phyloP scores from a whole-genome alignment of 2,329 filamentous ascomycete genomes.

The Calonectria pteridis region DNA sequence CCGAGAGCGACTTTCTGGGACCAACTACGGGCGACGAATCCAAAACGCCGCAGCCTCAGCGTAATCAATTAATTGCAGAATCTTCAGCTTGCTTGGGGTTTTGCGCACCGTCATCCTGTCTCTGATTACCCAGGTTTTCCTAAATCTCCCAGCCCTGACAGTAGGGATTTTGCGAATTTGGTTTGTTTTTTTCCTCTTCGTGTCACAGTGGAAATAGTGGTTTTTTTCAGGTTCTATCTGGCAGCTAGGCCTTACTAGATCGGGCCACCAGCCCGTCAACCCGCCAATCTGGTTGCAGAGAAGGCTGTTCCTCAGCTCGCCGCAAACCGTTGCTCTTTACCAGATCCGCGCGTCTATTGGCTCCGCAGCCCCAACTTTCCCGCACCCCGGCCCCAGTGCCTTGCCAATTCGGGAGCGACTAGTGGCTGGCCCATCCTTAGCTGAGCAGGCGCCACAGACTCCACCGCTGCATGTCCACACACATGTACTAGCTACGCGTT shows the following conservation, averaged over 20 bases:
- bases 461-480: conserved; percentile 25
- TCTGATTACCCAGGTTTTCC: neutral
- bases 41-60: neutral
- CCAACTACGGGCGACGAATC: neutral
- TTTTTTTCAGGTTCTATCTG: conserved; percentile 40
- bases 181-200: neutral
- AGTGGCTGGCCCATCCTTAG: conserved; percentile 44
- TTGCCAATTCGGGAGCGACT: conserved; percentile 41
- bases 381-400: conserved; percentile 31
- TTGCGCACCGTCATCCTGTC: neutral
- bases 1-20: neutral
- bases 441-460: conserved; percentile 39
- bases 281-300: conserved; percentile 29
- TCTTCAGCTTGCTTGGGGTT: conserved; percentile 9
- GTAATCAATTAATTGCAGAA: conserved; percentile 6
- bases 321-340: conserved; percentile 37
- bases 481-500: conserved; percentile 31
- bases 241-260: conserved; percentile 38
- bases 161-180: neutral
- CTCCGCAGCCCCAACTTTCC: conserved; percentile 36
- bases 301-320: conserved; percentile 41
- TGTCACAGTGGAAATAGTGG: conserved; percentile 2
- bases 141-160: neutral
- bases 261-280: conserved; percentile 20
- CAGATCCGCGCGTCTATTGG: conserved; percentile 46